Evolutionary conservation across 306 rosid genomes (phyloP).

Genomic region (Canavalia gladiata): DNA sequence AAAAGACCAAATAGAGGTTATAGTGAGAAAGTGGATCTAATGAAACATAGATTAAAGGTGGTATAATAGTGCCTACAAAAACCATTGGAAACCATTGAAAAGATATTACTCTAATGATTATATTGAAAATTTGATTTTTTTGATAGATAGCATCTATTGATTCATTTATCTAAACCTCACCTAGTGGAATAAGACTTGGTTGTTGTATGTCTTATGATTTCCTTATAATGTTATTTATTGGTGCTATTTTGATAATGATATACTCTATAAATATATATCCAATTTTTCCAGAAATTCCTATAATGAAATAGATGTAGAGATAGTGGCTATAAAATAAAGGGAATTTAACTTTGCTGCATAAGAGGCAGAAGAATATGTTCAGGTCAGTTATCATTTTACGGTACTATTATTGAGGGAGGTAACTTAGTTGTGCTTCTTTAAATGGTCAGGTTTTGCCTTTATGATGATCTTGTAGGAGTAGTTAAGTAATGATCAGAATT

Average conservation of each 20-base stretch:
- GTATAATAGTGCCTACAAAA: not conserved
- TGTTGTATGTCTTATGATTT: not conserved
- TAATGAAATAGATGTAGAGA: not conserved
- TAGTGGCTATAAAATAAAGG: not conserved
- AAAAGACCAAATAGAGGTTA: not conserved
- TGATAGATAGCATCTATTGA: not conserved
- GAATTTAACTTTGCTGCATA: not conserved
- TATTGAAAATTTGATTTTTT: not conserved
- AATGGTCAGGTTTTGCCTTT: not conserved
- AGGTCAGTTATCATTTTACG: not conserved
- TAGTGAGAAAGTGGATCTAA: not conserved
- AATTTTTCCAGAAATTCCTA: not conserved
- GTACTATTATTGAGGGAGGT: not conserved
- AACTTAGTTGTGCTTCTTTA: not conserved
- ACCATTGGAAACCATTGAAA: not conserved
- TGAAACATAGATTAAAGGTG: not conserved
- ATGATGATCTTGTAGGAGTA: not conserved
- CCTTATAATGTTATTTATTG: not conserved
- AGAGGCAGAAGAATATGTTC: not conserved
- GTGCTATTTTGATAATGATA: constrained; percentile 8
- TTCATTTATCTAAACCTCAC: not conserved
- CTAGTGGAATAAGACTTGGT: not conserved
- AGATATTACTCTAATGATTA: not conserved
- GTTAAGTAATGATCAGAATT: not conserved
- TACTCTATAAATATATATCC: not conserved